Evolutionary conservation across 2,329 filamentous ascomycete species (phyloP).

Genomic region (Byssothecium circinans): DNA sequence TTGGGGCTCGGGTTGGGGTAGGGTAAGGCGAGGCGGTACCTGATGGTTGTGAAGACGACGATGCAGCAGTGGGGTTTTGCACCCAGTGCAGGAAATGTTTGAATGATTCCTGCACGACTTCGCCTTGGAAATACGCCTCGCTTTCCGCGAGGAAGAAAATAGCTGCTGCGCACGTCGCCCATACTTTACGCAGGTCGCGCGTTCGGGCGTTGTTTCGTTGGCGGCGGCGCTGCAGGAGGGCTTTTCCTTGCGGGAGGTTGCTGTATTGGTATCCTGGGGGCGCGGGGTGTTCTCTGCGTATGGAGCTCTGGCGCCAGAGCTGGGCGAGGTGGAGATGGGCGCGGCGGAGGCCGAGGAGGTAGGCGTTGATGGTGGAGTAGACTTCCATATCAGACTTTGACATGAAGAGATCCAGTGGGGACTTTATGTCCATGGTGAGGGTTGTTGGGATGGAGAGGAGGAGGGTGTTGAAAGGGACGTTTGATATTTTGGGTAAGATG

Average conservation of each 20-base stretch:
- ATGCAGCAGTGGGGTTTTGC: constrained; percentile 29
- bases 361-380: constrained; percentile 85
- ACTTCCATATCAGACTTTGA: constrained; percentile 72
- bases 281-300: constrained; percentile 75
- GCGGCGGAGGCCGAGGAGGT: constrained; percentile 80
- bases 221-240: constrained; percentile 63
- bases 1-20: neutral
- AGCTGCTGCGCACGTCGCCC: constrained; percentile 85
- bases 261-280: constrained; percentile 67
- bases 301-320: constrained; percentile 80
- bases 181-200: constrained; percentile 74
- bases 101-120: constrained; percentile 82
- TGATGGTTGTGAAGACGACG: too few relatives aligned
- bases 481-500: constrained; percentile 42
- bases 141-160: constrained; percentile 89
- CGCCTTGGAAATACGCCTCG: constrained; percentile 84
- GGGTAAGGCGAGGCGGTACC: too few relatives aligned
- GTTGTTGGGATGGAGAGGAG: constrained; percentile 76
- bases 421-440: constrained; percentile 71
- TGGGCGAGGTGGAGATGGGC: constrained; percentile 82
- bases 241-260: constrained; percentile 61
- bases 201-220: constrained; percentile 65
- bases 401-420: constrained; percentile 86
- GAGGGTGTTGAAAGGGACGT: constrained; percentile 71
- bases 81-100: constrained; percentile 79